These are phyloP conservation scores for Fraxinus ornus DNA, from an alignment of 305 asterid species.

Conservation along the genomic window DNA sequence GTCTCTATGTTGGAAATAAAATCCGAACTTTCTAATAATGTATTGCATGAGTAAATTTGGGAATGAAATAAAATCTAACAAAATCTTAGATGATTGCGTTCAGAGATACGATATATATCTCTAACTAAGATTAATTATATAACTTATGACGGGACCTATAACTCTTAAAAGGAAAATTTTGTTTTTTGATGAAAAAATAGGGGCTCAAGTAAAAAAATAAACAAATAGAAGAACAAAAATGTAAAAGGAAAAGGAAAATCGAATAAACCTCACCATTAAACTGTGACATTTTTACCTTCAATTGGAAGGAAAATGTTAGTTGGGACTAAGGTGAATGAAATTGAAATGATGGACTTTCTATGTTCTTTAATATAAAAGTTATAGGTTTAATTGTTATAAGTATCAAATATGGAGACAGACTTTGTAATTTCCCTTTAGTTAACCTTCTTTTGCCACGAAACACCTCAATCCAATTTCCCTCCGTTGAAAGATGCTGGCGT, in stretches of 20 bases:
- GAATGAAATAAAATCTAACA: neutral
- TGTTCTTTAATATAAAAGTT: neutral
- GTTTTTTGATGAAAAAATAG: neutral
- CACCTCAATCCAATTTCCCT: constrained; percentile 26
- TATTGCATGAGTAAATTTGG: neutral
- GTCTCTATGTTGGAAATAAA: neutral
- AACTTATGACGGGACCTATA: neutral
- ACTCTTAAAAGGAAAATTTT: neutral
- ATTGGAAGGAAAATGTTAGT: neutral
- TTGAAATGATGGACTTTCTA: neutral
- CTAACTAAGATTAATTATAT: no score
- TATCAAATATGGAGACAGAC: neutral
- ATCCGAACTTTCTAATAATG: neutral
- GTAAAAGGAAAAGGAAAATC: neutral
- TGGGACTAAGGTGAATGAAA: neutral
- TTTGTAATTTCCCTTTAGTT: neutral
- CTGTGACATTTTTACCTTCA: neutral
- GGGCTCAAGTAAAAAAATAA: neutral
- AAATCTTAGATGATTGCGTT: no score
- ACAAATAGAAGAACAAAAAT: neutral
- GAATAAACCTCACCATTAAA: neutral
- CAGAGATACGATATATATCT: no score
- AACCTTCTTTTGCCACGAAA: neutral
- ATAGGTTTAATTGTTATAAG: neutral
- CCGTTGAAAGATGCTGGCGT: constrained; percentile 44